Base-by-base conservation (phyloP, 352 stramenopile species). In the Pythium scleroteichum region DNA sequence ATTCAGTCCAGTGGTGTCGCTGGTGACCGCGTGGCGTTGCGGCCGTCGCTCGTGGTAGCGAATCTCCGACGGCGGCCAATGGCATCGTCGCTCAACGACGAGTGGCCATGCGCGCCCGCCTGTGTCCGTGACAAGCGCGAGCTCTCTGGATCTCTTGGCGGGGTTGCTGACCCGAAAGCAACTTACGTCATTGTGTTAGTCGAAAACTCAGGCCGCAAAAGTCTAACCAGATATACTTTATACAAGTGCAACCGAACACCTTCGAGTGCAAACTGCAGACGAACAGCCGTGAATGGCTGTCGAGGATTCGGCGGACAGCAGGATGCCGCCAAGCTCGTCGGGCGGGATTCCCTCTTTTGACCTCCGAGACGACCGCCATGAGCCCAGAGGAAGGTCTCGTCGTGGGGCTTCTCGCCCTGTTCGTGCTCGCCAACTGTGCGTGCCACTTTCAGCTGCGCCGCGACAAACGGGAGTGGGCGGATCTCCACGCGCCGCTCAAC, bases 151-250 rank as follows among this genome's bases (percentile, higher is more conserved):
- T 49, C 27, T 61, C 20, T 42, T 1, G 22, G 26, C 2, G 10
- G 41, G 14, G 9, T 17, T 26, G 29, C 47, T 52, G 46, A 52
- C 46, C 46, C 16, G 26, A 42, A 63, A 63, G 33, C 55, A 44
- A 55, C 44, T 38, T 55, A 45, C n/a, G 49, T 42, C 20, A 44
- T 62, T 67, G 44, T 29, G 48, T 67, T 61, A 67, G 59, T 67
- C 59, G 59, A 67, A 55, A 67, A 67, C 51, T 61, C 59, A 61
- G 59, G 59, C 59, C 59, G 59, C 59, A 61, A 56, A 61, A 67
- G 52, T 67, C 40, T 60, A 27, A 19, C 51, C 38, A 8, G 4
- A 3, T 10, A 60, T 67, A 66, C 35, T 57, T 6, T 49, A 51
- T 44, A 4, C 44, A 45, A 60, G 59, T 47, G 14, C 19, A 26